Base-by-base conservation (phyloP, 1,139 yeast species). In the Pichia sp. region DNA sequence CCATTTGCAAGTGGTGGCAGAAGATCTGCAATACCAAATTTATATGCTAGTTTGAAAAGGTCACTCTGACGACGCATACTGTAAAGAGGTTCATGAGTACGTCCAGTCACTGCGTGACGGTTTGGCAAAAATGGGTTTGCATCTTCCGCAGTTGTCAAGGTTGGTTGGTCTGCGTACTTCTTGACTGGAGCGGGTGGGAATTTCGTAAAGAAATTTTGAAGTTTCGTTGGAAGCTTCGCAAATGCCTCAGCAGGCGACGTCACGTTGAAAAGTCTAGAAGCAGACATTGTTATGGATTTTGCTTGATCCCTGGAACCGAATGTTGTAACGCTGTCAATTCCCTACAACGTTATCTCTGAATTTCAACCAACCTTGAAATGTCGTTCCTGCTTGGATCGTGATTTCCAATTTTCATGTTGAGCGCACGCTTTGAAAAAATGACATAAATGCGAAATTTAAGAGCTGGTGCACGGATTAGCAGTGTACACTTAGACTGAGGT, bases 111-210 rank as follows among this genome's bases (percentile, higher is more conserved):
- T 13, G 94, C 87, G 58, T 88, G 87, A 54, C 74, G 81, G 57
- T 86, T 87, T 20, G 94, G 81, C 39, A 86, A 60, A 58, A 91
- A 91, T 36, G 98, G 98, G 59, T 91, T 91, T 51, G 85, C 82
- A 40, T 72, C 69, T 17, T 75, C 71, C 33, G 86, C 88, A 34
- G 65, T 65, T 17, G 83, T 74, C 22, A 74, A 64, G 6, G 84
- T 73, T 36, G 95, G 83, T 45, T 68, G 72, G 4, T 65, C 60
- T 8, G 84, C 65, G 59, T 87, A 88, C 48, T 69, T 56, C 22
- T 69, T 70, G 57, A 74, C 75, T n/a, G 94, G 91, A 28, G 81
- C 65, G 13, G 97, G 97, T 29, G 97, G 97, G 53, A 77, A 84
- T 56, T 74, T 79, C 39, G 74, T 66, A 64, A 88, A 87, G 60